Evolutionary conservation across 2,329 filamentous ascomycete species (phyloP), one percentile per base, ranked within the genome.

Genomic region (Alternaria conjuncta): DNA sequence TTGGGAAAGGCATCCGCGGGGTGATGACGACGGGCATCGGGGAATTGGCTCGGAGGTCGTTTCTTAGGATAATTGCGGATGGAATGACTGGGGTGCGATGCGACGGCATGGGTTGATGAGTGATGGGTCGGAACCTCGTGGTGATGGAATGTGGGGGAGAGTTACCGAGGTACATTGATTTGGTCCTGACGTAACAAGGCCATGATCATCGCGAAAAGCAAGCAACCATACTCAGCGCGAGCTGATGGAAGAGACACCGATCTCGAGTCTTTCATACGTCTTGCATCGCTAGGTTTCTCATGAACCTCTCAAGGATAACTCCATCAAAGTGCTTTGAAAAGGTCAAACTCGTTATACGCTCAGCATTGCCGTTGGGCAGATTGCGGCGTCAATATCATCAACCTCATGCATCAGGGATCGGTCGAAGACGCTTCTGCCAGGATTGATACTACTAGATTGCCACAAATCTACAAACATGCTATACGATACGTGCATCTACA

Each of bases 1-100:
- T 66, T 59, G 43, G 65, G 70, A 6, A 72, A 64, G 46, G 20
- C 65, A 68, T 57, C 61, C 64, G 61, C 45, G 10, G 5, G 6
- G 47, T 43, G n/a, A 44, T 26, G 32, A 23, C 26, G 28, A 56
- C 41, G 55, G 54, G 57, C 61, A 53, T 64, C 57, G 61, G 60
- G 21, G 47, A 13, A 58, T 41, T 57, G 7, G 10, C 32, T 58
- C 13, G 23, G 30, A 21, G 15, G n/a, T 50, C 28, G 3, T 12
- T 44, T 36, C 6, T 13, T 41, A 10, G 45, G 30, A 32, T 6
- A 32, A 36, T 47, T 18, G 25, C 43, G 20, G 53, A 51, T 46
- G 45, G 21, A 45, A 57, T 32, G 45, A 45, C 51, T 20, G 20
- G 30, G 32, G 15, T 23, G n/a, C 4, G 25, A 44, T 57, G 30